Conservation (phyloP, 495 filamentous ascomycete species). For the Thozetella sp. region DNA sequence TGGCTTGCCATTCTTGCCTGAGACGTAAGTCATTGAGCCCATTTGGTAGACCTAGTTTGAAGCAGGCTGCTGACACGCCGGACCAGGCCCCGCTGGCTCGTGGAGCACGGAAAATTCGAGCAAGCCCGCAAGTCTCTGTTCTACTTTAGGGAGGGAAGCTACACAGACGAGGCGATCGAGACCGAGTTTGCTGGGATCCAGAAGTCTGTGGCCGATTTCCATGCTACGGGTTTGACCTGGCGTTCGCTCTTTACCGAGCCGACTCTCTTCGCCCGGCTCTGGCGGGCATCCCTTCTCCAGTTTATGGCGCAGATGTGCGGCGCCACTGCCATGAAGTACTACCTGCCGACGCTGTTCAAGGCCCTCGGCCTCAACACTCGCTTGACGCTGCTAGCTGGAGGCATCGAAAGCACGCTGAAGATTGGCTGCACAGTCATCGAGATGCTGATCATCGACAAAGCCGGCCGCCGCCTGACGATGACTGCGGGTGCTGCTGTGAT, state of each 20-base stretch:
- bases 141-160: constrained; percentile 46
- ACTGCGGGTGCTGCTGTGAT: constrained; percentile 43
- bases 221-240: constrained; percentile 31
- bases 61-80: background rate
- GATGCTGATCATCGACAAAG: constrained; percentile 49
- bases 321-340: constrained; percentile 59
- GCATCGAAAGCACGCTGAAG: constrained; percentile 53
- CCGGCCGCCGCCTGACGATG: constrained; percentile 44
- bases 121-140: constrained; percentile 34
- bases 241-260: constrained; percentile 36
- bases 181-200: constrained; percentile 36
- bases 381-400: constrained; percentile 45
- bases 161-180: constrained; percentile 29
- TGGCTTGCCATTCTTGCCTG: constrained; percentile 49
- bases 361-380: constrained; percentile 43
- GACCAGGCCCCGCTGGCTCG: constrained; percentile 47
- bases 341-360: constrained; percentile 49
- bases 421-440: constrained; percentile 51
- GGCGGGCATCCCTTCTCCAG: constrained; percentile 48
- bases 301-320: constrained; percentile 59
- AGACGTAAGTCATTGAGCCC: constrained; percentile 45
- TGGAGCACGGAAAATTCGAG: constrained; percentile 40
- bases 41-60: background rate
- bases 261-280: constrained; percentile 39
- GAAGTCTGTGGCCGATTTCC: constrained; percentile 32